Evolutionary conservation across 768 basidiomycete genomes (phyloP).

Genomic region (Lactifluus rugatus): DNA sequence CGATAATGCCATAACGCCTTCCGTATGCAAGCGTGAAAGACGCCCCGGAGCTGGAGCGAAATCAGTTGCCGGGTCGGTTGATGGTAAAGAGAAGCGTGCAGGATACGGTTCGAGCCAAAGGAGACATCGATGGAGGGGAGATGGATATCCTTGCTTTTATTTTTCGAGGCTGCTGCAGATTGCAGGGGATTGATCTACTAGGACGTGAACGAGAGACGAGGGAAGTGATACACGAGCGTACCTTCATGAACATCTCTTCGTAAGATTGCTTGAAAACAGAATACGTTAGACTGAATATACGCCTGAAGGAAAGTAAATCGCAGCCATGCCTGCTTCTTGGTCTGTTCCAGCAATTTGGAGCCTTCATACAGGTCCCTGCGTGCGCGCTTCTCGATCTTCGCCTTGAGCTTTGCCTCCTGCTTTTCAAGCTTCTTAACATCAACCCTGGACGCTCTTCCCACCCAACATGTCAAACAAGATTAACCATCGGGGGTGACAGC

Average conservation of each 20-base stretch:
- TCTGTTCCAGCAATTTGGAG: constrained; percentile 86
- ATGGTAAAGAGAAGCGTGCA: constrained; percentile 38
- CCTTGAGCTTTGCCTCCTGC: constrained; percentile 94
- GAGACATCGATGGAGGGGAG: constrained; percentile 91
- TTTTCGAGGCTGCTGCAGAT: constrained; percentile 63
- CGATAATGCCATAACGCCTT: constrained; percentile 85
- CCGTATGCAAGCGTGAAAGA: constrained; percentile 82
- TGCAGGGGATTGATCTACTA: constrained; percentile 85
- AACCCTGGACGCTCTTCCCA: constrained; percentile 69
- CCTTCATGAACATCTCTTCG: constrained; percentile 99
- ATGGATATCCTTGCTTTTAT: constrained; percentile 97
- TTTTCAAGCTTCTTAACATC: constrained; percentile 95
- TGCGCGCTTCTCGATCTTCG: constrained; percentile 96
- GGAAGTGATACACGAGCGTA: constrained; percentile 20
- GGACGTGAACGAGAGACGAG: neutral
- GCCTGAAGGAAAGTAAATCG: neutral
- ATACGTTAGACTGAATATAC: neutral
- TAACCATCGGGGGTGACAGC: neutral
- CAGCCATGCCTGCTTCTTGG: constrained; percentile 68
- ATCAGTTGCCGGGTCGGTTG: neutral
- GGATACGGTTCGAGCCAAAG: constrained; percentile 89
- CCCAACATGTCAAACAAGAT: neutral
- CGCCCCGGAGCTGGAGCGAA: constrained; percentile 57
- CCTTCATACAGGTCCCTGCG: constrained; percentile 90
- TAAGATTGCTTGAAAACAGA: constrained; percentile 69